These are phyloP conservation scores for Chiua sp. DNA, from an alignment of 1,284 basidiomycete species.

Conservation along the genomic window DNA sequence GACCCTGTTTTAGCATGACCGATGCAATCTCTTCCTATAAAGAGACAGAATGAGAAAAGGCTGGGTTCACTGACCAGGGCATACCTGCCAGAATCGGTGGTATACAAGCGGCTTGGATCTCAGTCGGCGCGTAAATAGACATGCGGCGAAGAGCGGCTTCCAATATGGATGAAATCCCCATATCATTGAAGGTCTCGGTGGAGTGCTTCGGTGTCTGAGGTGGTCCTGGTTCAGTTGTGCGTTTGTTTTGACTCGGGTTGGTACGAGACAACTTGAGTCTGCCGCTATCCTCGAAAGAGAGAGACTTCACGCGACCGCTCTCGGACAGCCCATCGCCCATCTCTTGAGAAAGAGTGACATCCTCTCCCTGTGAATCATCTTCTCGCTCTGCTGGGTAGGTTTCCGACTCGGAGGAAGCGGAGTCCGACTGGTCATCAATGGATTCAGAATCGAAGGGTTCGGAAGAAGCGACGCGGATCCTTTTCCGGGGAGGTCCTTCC, in stretches of 20 bases:
- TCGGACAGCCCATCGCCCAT: slow-evolving; percentile 1
- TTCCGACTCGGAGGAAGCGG: slow-evolving; percentile 9
- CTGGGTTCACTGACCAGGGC: slow-evolving; percentile 22
- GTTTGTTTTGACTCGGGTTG: neutral
- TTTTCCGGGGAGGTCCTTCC: slow-evolving; percentile 33
- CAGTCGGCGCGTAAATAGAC: slow-evolving; percentile 88
- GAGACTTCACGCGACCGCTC: neutral
- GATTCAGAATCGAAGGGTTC: neutral
- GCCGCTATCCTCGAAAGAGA: slow-evolving; percentile 16
- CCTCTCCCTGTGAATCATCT: slow-evolving; percentile 2
- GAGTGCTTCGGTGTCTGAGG: slow-evolving; percentile 1
- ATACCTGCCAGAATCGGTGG: slow-evolving; percentile 84
- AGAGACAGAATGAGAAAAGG: neutral
- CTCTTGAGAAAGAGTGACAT: neutral
- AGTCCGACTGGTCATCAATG: slow-evolving; percentile 3
- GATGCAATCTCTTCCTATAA: slow-evolving; percentile 84
- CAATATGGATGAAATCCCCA: slow-evolving; percentile 80
- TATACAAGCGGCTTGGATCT: slow-evolving; percentile 91
- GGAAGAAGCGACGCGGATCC: slow-evolving; percentile 10
- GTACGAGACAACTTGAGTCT: slow-evolving; percentile 18
- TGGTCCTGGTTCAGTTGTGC: neutral
- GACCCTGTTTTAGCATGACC: slow-evolving; percentile 98
- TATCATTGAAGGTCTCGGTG: slow-evolving; percentile 59
- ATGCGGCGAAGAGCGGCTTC: slow-evolving; percentile 78
- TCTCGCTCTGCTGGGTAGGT: slow-evolving; percentile 15